Conservation (phyloP, 495 filamentous ascomycete species). For the Glarea lozoyensis region DNA sequence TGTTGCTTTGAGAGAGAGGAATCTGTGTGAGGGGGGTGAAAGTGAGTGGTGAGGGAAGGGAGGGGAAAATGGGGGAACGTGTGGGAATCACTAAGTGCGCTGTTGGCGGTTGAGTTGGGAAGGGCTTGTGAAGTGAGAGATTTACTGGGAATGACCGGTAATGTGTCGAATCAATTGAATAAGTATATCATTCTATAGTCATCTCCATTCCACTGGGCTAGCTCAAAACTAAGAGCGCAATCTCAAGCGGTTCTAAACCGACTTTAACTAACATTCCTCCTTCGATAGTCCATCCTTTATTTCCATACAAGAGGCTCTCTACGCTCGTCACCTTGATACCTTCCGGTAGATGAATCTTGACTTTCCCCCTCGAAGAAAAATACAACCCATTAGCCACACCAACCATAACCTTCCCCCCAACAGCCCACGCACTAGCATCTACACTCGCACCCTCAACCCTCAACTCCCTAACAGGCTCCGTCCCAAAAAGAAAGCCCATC, state of each 20-base stretch:
- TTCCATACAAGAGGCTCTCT: constrained; percentile 10
- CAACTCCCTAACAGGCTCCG: constrained; percentile 23
- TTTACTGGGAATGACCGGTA: too few species aligned
- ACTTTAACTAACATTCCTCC: constrained; percentile 11
- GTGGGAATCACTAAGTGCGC: too few species aligned
- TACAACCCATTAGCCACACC: constrained; percentile 31
- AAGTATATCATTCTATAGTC: too few species aligned
- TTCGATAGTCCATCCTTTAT: constrained; percentile 10
- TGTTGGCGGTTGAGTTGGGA: too few species aligned
- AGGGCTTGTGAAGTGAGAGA: too few species aligned
- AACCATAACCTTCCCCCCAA: constrained; percentile 29
- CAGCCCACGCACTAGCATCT: constrained; percentile 37
- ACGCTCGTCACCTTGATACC: background rate
- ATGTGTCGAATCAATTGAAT: too few species aligned
- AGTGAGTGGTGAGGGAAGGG: too few species aligned
- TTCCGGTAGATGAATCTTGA: constrained; percentile 12
- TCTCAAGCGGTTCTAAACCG: constrained; percentile 15
- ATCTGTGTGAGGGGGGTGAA: too few species aligned
- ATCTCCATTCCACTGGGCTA: too few species aligned
- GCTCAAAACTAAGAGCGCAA: constrained; percentile 11
- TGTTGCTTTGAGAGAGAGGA: too few species aligned
- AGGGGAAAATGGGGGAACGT: too few species aligned
- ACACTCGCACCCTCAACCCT: constrained; percentile 15
- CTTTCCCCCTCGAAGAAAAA: background rate
- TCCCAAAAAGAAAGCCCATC: constrained; percentile 34